A percentile compares a stretch with the other conserved stretches of the same genome.
These are phyloP conservation scores for Aspergillus panamensis DNA, from an alignment of 495 filamentous ascomycete species.

Conservation along the genomic window DNA sequence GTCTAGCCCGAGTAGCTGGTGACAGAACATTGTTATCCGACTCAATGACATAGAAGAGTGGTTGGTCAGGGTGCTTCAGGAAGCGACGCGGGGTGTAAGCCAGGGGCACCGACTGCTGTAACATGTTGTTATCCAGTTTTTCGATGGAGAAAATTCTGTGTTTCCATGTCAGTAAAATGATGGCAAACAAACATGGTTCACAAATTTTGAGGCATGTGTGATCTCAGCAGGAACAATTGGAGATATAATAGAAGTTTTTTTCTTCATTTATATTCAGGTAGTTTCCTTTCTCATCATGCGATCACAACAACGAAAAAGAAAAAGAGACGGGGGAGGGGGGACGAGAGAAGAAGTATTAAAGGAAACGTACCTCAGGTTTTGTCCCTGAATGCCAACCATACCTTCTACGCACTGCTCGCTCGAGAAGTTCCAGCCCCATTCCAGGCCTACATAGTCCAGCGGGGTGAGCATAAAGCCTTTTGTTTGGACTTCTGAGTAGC, in stretches of 20 bases:
- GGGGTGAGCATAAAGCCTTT: slow-evolving; percentile 89
- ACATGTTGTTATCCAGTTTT: slow-evolving; percentile 77
- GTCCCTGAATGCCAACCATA: slow-evolving; percentile 91
- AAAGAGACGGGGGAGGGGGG: background rate
- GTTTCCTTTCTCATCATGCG: slow-evolving; percentile 65
- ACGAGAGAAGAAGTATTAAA: slow-evolving; percentile 4
- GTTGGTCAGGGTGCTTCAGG: slow-evolving; percentile 80
- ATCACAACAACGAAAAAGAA: slow-evolving; percentile 25
- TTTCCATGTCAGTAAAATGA: slow-evolving; percentile 28
- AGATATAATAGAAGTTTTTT: slow-evolving; percentile 42
- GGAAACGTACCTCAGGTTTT: slow-evolving; percentile 75
- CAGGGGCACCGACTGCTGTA: slow-evolving; percentile 85
- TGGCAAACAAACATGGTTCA: background rate
- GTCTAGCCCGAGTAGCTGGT: slow-evolving; percentile 61
- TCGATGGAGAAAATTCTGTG: slow-evolving; percentile 86
- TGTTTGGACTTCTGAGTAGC: slow-evolving; percentile 79
- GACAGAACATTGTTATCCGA: slow-evolving; percentile 87
- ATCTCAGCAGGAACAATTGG: slow-evolving; percentile 78
- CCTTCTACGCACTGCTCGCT: slow-evolving; percentile 90
- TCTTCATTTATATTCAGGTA: slow-evolving; percentile 51
- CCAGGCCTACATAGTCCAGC: slow-evolving; percentile 78
- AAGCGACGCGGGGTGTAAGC: slow-evolving; percentile 86
- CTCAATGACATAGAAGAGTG: slow-evolving; percentile 90
- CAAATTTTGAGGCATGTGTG: slow-evolving; percentile 11
- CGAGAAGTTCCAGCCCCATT: slow-evolving; percentile 94